phyloP scores from a whole-genome alignment of 805 yeast species.

The Myxozyma neotropica region DNA sequence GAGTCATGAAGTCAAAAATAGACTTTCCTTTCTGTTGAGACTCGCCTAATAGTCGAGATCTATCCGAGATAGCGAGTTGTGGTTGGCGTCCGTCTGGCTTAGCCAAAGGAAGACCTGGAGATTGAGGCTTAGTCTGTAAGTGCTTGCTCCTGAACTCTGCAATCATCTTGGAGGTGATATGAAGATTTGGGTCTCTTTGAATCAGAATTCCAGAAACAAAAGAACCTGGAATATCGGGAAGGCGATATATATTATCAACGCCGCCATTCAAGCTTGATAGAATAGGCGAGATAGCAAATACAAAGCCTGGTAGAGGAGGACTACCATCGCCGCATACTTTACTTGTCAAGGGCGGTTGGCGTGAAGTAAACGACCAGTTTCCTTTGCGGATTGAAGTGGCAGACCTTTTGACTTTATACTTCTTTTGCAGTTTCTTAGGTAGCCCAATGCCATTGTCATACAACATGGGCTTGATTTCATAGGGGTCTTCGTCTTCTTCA shows the following conservation, averaged over 20 bases:
- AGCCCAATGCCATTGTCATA: conserved; percentile 19
- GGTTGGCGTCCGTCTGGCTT: too few species aligned
- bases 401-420: background rate
- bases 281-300: background rate
- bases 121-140: background rate
- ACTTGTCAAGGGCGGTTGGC: background rate
- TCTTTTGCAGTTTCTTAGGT: conserved; percentile 5
- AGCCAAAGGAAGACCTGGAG: too few species aligned
- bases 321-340: conserved; percentile 28
- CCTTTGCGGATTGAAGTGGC: background rate
- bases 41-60: background rate
- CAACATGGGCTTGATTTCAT: conserved; percentile 22
- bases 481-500: conserved; percentile 34
- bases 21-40: conserved; percentile 29
- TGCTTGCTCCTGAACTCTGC: conserved; percentile 3
- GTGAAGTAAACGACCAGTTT: background rate
- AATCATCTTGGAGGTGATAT: conserved; percentile 4
- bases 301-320: conserved; percentile 26
- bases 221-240: conserved; percentile 21
- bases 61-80: background rate
- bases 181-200: conserved; percentile 12
- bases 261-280: background rate
- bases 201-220: conserved; percentile 19
- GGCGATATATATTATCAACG: conserved; percentile 8
- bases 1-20: conserved; percentile 35